Conservation (phyloP, 1,139 yeast species). For the Sugiyamaella castrensis region DNA sequence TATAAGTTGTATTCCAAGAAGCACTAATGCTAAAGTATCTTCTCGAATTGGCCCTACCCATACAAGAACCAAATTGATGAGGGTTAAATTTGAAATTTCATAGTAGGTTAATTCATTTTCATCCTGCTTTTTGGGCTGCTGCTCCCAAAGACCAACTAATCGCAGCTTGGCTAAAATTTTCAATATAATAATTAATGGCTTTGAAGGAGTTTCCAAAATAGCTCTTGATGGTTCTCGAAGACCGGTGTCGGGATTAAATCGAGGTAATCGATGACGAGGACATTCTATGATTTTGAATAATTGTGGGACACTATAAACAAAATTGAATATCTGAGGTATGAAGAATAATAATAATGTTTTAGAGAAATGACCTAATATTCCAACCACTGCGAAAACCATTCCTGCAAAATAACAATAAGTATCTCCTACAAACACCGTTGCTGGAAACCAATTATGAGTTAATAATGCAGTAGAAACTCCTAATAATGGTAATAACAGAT, state of each 20-base stretch:
- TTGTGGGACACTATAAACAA: constrained; percentile 87
- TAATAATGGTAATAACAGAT: constrained; percentile 76
- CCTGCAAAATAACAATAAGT: constrained; percentile 98
- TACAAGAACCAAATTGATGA: constrained; percentile 77
- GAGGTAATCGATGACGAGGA: constrained; percentile 92
- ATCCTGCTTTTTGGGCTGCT: background rate
- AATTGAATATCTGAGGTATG: constrained; percentile 87
- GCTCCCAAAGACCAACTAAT: constrained; percentile 50
- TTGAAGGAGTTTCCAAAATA: constrained; percentile 33
- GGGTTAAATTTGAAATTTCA: constrained; percentile 76
- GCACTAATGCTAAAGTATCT: constrained; percentile 60
- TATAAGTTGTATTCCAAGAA: constrained; percentile 59
- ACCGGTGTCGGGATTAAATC: constrained; percentile 63
- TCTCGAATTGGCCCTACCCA: constrained; percentile 90
- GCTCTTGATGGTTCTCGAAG: constrained; percentile 74
- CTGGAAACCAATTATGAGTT: constrained; percentile 85
- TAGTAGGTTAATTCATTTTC: constrained; percentile 30
- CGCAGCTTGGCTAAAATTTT: constrained; percentile 43
- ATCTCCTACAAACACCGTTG: constrained; percentile 93
- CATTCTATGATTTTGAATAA: constrained; percentile 82
- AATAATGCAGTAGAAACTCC: constrained; percentile 80
- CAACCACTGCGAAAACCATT: constrained; percentile 97
- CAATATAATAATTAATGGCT: constrained; percentile 35
- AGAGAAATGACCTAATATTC: constrained; percentile 93
- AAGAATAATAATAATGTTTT: constrained; percentile 84